A percentile compares a stretch with the other conserved stretches of the same genome.
Evolutionary conservation across 202 grass and related monocot species (phyloP).

Genomic region (Alloteropsis angusta): DNA sequence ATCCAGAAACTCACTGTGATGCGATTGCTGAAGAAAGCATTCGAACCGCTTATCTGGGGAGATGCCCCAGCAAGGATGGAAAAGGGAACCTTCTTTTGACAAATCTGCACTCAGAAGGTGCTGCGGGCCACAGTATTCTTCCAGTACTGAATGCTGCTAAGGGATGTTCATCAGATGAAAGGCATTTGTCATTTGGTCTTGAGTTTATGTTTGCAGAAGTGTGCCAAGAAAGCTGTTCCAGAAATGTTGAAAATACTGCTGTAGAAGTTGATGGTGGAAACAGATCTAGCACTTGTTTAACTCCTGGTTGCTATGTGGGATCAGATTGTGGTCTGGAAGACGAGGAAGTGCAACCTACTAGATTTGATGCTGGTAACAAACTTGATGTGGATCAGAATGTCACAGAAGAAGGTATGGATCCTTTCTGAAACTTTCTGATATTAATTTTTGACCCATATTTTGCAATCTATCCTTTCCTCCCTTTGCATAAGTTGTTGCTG

Average conservation of each 20-base stretch:
- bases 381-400: not conserved
- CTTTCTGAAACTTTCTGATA: not conserved
- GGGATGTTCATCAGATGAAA: not conserved
- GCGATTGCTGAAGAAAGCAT: not conserved
- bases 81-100: not conserved
- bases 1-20: not conserved
- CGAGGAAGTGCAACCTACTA: not conserved
- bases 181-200: not conserved
- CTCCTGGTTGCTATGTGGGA: not conserved
- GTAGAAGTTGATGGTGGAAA: not conserved
- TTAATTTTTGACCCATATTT: not conserved
- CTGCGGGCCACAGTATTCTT: not conserved
- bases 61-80: not conserved
- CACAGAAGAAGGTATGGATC: constrained; percentile 1
- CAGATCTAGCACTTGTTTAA: not conserved
- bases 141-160: not conserved
- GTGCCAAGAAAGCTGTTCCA: not conserved
- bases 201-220: constrained; percentile 14
- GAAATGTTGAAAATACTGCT: not conserved
- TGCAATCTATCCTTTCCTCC: not conserved
- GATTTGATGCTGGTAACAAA: not conserved
- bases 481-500: not conserved
- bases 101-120: not conserved
- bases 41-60: not conserved
- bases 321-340: not conserved